These are phyloP conservation scores for Cyberlindnera sargentensis DNA, from an alignment of 805 yeast genomes.

Conservation along the genomic window DNA sequence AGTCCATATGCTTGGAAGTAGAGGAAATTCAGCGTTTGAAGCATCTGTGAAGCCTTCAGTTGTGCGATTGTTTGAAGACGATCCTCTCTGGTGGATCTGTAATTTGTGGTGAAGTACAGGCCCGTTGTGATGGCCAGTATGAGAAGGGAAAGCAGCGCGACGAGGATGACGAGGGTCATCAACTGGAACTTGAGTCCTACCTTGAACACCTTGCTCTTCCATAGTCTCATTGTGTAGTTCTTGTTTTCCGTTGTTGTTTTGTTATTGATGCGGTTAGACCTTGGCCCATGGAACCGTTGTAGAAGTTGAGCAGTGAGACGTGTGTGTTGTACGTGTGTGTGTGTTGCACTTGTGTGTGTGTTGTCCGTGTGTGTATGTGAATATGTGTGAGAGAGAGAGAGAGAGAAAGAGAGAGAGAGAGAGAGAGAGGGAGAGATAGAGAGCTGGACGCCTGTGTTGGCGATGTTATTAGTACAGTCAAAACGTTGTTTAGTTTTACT, in stretches of 20 bases:
- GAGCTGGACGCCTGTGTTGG: neutral
- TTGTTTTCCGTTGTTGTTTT: neutral
- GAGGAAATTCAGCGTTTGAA: slow-evolving; percentile 54
- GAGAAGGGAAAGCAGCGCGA: slow-evolving; percentile 62
- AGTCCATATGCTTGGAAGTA: slow-evolving; percentile 67
- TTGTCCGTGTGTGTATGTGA: neutral
- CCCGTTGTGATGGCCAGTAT: slow-evolving; percentile 73
- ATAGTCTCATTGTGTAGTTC: neutral
- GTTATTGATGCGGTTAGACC: no score
- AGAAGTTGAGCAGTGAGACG: no score
- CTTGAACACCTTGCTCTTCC: slow-evolving; percentile 6
- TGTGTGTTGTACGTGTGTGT: neutral
- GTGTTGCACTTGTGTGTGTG: neutral
- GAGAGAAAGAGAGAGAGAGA: neutral
- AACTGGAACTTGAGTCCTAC: slow-evolving; percentile 74
- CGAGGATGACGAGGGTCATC: slow-evolving; percentile 59
- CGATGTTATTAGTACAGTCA: neutral
- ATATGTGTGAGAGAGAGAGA: neutral
- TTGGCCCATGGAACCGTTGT: no score
- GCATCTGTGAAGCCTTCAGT: slow-evolving; percentile 71
- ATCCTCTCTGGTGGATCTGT: slow-evolving; percentile 57
- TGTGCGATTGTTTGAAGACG: slow-evolving; percentile 73
- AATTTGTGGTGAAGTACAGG: slow-evolving; percentile 60
- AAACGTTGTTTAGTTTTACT: no score
- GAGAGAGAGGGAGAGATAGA: neutral